Percentiles rank a stretch among this genome's conserved stretches.
Evolutionary conservation across 2,329 filamentous ascomycete genomes (phyloP).

Genomic region (Diaporthe helianthi): DNA sequence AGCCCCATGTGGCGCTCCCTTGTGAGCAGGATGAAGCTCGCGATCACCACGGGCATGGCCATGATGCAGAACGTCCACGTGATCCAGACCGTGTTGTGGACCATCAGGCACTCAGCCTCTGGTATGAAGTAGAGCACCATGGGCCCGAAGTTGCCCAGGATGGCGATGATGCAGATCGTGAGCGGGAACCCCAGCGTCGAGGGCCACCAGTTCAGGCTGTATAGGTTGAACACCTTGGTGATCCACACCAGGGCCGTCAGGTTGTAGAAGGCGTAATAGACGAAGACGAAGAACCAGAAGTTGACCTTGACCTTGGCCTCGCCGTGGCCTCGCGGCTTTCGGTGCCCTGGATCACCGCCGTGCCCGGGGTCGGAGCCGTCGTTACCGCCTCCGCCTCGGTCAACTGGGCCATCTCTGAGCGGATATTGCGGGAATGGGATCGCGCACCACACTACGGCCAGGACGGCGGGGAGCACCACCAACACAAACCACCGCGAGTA

Average conservation of each 20-base stretch:
- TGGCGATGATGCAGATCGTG: constrained; percentile 67
- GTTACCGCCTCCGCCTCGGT: constrained; percentile 44
- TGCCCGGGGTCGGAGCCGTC: constrained; percentile 34
- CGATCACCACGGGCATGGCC: constrained; percentile 72
- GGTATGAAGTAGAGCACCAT: constrained; percentile 66
- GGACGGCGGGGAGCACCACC: constrained; percentile 64
- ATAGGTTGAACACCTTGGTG: constrained; percentile 75
- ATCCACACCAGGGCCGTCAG: constrained; percentile 73
- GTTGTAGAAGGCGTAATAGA: constrained; percentile 75
- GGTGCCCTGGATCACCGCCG: constrained; percentile 35
- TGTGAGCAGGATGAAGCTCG: constrained; percentile 67
- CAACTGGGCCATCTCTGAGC: constrained; percentile 47
- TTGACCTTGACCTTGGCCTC: constrained; percentile 69
- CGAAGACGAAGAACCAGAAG: constrained; percentile 75
- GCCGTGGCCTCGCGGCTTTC: constrained; percentile 66
- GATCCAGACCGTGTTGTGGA: constrained; percentile 73
- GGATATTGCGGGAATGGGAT: constrained; percentile 70
- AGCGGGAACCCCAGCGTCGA: constrained; percentile 65
- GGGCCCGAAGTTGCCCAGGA: constrained; percentile 64
- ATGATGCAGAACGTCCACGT: constrained; percentile 74
- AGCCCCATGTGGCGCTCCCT: constrained; percentile 69
- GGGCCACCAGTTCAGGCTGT: constrained; percentile 68
- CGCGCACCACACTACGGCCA: constrained; percentile 70
- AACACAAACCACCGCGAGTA: constrained; percentile 68
- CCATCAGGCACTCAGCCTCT: constrained; percentile 59